These are phyloP conservation scores for Pseudocercospora crystallina DNA, from an alignment of 2,329 filamentous ascomycete genomes.

Conservation along the genomic window DNA sequence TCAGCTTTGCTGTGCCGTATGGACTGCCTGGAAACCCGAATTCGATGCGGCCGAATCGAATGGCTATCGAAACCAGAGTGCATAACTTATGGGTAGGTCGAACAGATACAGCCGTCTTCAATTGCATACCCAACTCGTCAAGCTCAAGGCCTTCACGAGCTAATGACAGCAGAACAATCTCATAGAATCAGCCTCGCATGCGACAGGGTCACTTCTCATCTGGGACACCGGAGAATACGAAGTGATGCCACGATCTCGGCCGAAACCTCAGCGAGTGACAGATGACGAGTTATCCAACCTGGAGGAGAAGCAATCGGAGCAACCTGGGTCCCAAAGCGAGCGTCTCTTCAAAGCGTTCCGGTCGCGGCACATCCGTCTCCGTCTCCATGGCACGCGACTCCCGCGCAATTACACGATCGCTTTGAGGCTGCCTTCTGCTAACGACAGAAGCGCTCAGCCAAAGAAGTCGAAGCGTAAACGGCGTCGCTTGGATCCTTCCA, in stretches of 20 bases:
- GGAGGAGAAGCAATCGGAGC: slow-evolving; percentile 19
- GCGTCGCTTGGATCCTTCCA: slow-evolving; percentile 25
- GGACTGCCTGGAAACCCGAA: slow-evolving; percentile 46
- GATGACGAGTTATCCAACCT: slow-evolving; percentile 35
- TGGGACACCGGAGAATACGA: slow-evolving; percentile 49
- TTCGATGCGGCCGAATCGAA: slow-evolving; percentile 39
- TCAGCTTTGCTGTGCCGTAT: slow-evolving; percentile 54
- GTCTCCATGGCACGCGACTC: slow-evolving; percentile 42
- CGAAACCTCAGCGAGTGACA: slow-evolving; percentile 27
- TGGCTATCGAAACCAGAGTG: slow-evolving; percentile 48
- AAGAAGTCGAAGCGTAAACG: slow-evolving; percentile 31
- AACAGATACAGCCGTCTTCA: not conserved
- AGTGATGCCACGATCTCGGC: slow-evolving; percentile 33
- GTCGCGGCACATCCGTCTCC: slow-evolving; percentile 40
- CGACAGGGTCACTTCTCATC: slow-evolving; percentile 46
- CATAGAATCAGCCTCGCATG: slow-evolving; percentile 44
- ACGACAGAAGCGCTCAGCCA: slow-evolving; percentile 32
- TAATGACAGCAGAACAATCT: slow-evolving; percentile 42
- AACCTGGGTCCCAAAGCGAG: slow-evolving; percentile 32
- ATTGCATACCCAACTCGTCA: not conserved
- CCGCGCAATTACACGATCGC: slow-evolving; percentile 42
- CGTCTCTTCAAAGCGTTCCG: slow-evolving; percentile 42
- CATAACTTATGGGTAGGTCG: slow-evolving; percentile 43
- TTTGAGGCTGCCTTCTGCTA: slow-evolving; percentile 39
- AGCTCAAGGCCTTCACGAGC: slow-evolving; percentile 1